These are phyloP conservation scores for Arabidopsis hybrid DNA, from an alignment of 441 rosid genomes.

Conservation along the genomic window DNA sequence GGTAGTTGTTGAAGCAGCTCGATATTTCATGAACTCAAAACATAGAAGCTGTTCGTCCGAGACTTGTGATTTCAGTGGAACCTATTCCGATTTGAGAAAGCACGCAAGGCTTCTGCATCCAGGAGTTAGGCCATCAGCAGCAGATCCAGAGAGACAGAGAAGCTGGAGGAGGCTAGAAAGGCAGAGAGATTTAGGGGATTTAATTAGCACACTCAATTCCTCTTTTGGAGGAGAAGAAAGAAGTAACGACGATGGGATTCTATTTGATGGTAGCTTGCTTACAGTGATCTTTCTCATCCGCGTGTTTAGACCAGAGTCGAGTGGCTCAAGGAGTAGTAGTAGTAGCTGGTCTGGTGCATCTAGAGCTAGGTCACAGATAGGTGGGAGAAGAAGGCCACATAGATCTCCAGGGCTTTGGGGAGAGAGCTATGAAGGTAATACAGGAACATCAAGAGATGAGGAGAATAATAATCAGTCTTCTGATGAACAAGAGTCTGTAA, in stretches of 20 bases:
- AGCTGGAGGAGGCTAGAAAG: constrained; percentile 96
- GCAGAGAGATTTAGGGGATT: constrained; percentile 96
- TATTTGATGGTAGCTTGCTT: constrained; percentile 77
- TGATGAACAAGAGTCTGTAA: constrained; percentile 40
- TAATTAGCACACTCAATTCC: constrained; percentile 86
- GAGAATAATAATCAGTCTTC: constrained; percentile 45
- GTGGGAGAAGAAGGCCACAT: constrained; percentile 69
- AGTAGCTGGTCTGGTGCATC: constrained; percentile 76
- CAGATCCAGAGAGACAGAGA: constrained; percentile 89
- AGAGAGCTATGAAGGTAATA: constrained; percentile 74
- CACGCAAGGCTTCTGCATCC: constrained; percentile 94
- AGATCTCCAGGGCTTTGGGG: constrained; percentile 79
- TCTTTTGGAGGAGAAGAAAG: constrained; percentile 90
- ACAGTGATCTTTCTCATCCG: constrained; percentile 89
- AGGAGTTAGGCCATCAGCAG: constrained; percentile 82
- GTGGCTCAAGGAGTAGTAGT: constrained; percentile 72
- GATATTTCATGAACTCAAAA: constrained; percentile 85
- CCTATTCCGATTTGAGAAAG: constrained; percentile 84
- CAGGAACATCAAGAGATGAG: constrained; percentile 71
- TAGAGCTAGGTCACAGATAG: constrained; percentile 68
- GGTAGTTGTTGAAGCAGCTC: constrained; percentile 78
- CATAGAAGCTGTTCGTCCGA: constrained; percentile 92
- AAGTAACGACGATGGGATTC: constrained; percentile 57
- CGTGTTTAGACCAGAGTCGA: constrained; percentile 74
- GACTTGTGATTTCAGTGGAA: constrained; percentile 78